Base-by-base conservation (phyloP, 2,329 filamentous ascomycete genomes). In the Xenoacremonium recifei region DNA sequence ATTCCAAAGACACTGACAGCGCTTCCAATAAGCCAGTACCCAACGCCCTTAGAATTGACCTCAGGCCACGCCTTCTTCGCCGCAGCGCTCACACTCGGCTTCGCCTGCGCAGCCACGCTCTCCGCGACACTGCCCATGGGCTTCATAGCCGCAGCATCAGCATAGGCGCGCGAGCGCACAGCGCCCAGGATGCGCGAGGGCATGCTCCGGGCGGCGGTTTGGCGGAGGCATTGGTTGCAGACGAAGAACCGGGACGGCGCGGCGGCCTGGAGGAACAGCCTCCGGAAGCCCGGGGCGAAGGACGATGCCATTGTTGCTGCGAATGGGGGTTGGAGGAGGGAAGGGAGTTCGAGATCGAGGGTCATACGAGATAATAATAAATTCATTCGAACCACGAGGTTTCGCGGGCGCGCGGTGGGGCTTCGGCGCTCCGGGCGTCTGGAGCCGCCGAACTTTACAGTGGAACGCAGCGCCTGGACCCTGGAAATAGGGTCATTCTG, bases 1-100 rank as follows among this genome's bases (percentile, higher is more conserved):
- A 99, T 96, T 46, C 93, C 93, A 68, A 97, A 99, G 39, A 97
- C 93, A 63, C 89, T 95, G 32, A 81, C 87, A 1, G 93, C 91
- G 55, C 91, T 96, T 35, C 83, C 92, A 42, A 99, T 71, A 34
- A 99, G 79, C 91, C 91, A 99, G 71, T 92, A 92, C 45, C 84
- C 93, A 33, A 96, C 91, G 9, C 73, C 71, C 67, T 87, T 93
- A 44, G 84, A 80, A 51, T 79, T 89, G 9, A 79, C 79, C 55
- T 87, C 77, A 21, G 78, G 77, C 45, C 76, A 80, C 3, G 66
- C 64, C 17, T 62, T 64, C 51, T 66, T 68, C 9, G 60, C 54
- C 12, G 55, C 53, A 18, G 45, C 43, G 37, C 54, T 36, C 41
- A 55, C 39, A 42, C 45, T 46, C 10, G 55, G 46, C 19, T 53